Evolutionary conservation across 805 yeast genomes (phyloP).

Genomic region (Saccharomycopsis malanga): DNA sequence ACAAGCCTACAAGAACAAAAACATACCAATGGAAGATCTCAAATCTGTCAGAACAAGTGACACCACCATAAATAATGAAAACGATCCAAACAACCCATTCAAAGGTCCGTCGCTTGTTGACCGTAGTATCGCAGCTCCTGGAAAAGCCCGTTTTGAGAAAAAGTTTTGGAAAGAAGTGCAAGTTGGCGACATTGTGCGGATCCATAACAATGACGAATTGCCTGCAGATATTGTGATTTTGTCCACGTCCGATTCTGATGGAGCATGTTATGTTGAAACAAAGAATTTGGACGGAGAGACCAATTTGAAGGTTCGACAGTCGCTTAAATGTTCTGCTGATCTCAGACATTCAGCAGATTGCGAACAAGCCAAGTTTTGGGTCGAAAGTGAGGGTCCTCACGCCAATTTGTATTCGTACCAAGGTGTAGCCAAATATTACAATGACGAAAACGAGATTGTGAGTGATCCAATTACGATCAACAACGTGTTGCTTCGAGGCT

Average conservation of each 20-base stretch:
- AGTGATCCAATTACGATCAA: conserved; percentile 57
- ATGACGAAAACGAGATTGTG: conserved; percentile 31
- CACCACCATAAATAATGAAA: conserved; percentile 26
- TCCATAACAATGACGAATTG: conserved; percentile 67
- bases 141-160: conserved; percentile 30
- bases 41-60: conserved; percentile 21
- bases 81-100: conserved; percentile 25
- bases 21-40: conserved; percentile 28
- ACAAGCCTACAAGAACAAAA: conserved; percentile 23
- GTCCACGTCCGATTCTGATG: conserved; percentile 61
- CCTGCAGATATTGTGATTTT: conserved; percentile 69
- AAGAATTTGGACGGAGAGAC: conserved; percentile 80
- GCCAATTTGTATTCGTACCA: conserved; percentile 70
- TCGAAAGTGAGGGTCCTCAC: conserved; percentile 83
- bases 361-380: conserved; percentile 49
- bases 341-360: conserved; percentile 43
- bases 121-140: conserved; percentile 34
- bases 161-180: conserved; percentile 41
- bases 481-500: conserved; percentile 67
- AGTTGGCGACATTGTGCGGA: conserved; percentile 68
- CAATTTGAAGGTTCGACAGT: conserved; percentile 68
- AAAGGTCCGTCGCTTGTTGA: conserved; percentile 18
- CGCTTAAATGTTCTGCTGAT: conserved; percentile 53
- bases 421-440: conserved; percentile 56
- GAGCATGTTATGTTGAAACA: conserved; percentile 70